These are phyloP conservation scores for Gossypium davidsonii DNA, from an alignment of 441 rosid species.

Conservation along the genomic window DNA sequence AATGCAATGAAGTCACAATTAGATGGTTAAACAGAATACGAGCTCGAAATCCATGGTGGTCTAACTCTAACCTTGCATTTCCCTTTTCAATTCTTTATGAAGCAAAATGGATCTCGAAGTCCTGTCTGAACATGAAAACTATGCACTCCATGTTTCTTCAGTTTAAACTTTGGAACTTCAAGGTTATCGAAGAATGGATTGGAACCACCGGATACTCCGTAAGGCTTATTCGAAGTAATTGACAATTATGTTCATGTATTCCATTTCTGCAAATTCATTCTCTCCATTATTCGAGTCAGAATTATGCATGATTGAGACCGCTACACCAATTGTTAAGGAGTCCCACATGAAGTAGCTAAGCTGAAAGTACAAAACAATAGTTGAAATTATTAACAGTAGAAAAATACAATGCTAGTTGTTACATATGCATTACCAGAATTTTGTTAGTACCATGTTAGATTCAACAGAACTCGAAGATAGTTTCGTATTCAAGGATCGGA, in stretches of 20 bases:
- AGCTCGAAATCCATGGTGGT: not conserved
- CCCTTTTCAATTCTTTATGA: conserved; percentile 42
- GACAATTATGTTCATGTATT: conserved; percentile 72
- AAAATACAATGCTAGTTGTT: not conserved
- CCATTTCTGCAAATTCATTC: conserved; percentile 80
- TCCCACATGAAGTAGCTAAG: conserved; percentile 95
- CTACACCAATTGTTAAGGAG: conserved; percentile 70
- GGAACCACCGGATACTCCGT: conserved; percentile 56
- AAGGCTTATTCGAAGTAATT: conserved; percentile 19
- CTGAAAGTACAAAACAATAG: not conserved
- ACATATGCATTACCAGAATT: not conserved
- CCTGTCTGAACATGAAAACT: conserved; percentile 26
- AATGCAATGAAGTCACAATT: not conserved
- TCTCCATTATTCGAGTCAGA: conserved; percentile 29
- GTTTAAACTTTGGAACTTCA: conserved; percentile 47
- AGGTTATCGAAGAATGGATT: conserved; percentile 63
- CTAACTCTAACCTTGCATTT: conserved; percentile 48
- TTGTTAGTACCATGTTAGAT: conserved; percentile 42
- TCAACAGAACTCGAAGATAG: conserved; percentile 55
- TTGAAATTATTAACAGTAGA: not conserved
- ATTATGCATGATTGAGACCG: conserved; percentile 58
- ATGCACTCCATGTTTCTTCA: conserved; percentile 40
- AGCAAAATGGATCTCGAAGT: conserved; percentile 59
- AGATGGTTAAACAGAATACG: conserved; percentile 6
- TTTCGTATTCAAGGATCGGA: conserved; percentile 46